Evolutionary conservation across 2,329 filamentous ascomycete genomes (phyloP), one percentile per base, ranked within the genome.

Genomic region (Botryotinia calthae): DNA sequence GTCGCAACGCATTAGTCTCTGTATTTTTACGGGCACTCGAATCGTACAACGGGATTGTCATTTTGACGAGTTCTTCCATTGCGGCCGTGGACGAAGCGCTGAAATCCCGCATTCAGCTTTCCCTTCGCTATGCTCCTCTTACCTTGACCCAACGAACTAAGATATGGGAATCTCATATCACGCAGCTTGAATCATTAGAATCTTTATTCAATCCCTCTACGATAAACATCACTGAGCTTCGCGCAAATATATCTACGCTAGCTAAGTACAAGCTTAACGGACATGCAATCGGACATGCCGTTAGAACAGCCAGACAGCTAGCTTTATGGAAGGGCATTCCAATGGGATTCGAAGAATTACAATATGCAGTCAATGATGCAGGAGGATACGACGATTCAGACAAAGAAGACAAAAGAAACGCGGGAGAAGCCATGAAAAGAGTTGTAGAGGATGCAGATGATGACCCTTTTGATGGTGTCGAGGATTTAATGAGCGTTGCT

Each of bases 21-120:
- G 81, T 81, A 48, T 80, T 82, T 63, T 78, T 84, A 44, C 80
- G 82, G 22, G 77, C 79, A n/a, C 75, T 84, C 20, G 81, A 83
- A 51, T 84, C 84, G 67, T 84, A 83, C 65, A 76, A 44, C 25
- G 71, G 84, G 56, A 82, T 84, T 65, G 76, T 83, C 2, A 81
- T 84, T 73, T 79, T 84, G 0, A 84, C 84, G 4, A 81, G 81
- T n/a, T 82, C 83, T 31, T 80, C 83, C 1, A 81, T 84, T 58
- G 65, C 77, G 2, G 73, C 72, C 18, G 79, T 84, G 61, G 83
- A 84, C 62, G 78, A 80, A 34, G 82, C 81, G 0, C 80, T 84
- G 74, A 78, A 79, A 44, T 80, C 78, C 12, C 77, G 81, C 14
- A 81, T 82, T 68, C 81, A 82, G 64, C 75, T 82, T 18, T 73